Conservation (phyloP, 805 yeast species). For the Lachancea lanzarotensis region DNA sequence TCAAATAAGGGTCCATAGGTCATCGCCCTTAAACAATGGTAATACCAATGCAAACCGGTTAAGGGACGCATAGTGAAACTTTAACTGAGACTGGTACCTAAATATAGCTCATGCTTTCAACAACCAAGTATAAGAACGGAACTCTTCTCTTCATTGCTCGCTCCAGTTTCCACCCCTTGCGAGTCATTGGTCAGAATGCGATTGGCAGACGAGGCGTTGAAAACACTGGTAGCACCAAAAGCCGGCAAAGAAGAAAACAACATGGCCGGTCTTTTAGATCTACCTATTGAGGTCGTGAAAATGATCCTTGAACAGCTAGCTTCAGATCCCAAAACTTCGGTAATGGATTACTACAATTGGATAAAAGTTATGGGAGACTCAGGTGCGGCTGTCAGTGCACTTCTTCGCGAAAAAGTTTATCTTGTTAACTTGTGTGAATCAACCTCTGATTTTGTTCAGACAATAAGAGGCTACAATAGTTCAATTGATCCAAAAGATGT, state of each 20-base stretch:
- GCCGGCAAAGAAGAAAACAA: background rate
- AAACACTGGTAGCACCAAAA: background rate
- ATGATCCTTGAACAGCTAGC: conserved; percentile 1
- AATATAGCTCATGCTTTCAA: no score
- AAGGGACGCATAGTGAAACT: no score
- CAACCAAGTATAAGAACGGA: no score
- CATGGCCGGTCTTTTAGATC: background rate
- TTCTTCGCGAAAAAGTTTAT: background rate
- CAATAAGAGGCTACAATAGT: background rate
- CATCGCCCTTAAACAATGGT: no score
- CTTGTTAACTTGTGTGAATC: background rate
- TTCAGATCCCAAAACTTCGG: conserved; percentile 1
- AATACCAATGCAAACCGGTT: no score
- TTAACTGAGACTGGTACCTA: no score
- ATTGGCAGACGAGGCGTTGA: conserved; percentile 9
- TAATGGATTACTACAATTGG: conserved; percentile 4
- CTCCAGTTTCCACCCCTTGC: no score
- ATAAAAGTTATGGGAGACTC: background rate
- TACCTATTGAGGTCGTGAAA: conserved; percentile 5
- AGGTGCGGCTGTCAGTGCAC: background rate
- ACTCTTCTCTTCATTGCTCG: no score
- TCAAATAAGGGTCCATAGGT: no score
- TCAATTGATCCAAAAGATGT: background rate
- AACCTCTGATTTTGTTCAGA: background rate
- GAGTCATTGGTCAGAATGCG: conserved; percentile 8